phyloP scores from a whole-genome alignment of 495 filamentous ascomycete species.

The Penicillium cataractarum region DNA sequence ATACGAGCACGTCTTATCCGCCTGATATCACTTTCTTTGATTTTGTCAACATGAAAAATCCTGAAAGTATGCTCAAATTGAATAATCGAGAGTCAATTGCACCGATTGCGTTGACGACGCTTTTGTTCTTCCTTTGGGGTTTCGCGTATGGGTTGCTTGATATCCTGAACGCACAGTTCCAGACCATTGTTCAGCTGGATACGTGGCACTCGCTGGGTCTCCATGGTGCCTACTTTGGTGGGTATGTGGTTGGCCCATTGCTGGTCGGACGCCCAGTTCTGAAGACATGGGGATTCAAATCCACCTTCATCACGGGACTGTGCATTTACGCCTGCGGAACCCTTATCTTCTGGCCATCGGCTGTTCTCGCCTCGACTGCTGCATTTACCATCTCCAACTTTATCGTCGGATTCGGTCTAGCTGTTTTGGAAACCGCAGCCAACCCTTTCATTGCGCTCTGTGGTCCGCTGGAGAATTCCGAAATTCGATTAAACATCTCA shows the following conservation, averaged over 20 bases:
- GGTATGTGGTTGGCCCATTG: constrained; percentile 62
- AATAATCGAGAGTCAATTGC: constrained; percentile 60
- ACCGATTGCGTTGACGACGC: constrained; percentile 64
- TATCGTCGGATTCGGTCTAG: constrained; percentile 66
- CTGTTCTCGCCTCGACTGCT: constrained; percentile 65
- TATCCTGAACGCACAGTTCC: constrained; percentile 67
- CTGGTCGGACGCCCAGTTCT: constrained; percentile 60
- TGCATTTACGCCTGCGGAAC: constrained; percentile 66
- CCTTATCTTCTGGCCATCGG: constrained; percentile 74
- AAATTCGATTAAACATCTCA: constrained; percentile 66
- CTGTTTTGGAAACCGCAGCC: constrained; percentile 64
- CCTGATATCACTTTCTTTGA: constrained; percentile 65
- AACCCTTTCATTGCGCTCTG: constrained; percentile 73
- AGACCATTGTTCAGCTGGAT: constrained; percentile 50
- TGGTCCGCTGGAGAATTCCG: constrained; percentile 66
- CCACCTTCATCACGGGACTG: constrained; percentile 66
- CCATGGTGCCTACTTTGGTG: constrained; percentile 67
- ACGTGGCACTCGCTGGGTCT: constrained; percentile 57
- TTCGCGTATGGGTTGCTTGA: constrained; percentile 84
- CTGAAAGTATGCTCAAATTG: constrained; percentile 75
- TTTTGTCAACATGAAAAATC: constrained; percentile 79
- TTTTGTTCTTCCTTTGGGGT: constrained; percentile 86
- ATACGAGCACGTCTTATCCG: constrained; percentile 37
- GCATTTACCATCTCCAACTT: constrained; percentile 70
- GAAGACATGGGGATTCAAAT: constrained; percentile 68